A percentile compares a stretch with the other conserved stretches of the same genome.
Conservation (phyloP, 2,329 filamentous ascomycete genomes). For the Ophioceras dolichostomum region DNA sequence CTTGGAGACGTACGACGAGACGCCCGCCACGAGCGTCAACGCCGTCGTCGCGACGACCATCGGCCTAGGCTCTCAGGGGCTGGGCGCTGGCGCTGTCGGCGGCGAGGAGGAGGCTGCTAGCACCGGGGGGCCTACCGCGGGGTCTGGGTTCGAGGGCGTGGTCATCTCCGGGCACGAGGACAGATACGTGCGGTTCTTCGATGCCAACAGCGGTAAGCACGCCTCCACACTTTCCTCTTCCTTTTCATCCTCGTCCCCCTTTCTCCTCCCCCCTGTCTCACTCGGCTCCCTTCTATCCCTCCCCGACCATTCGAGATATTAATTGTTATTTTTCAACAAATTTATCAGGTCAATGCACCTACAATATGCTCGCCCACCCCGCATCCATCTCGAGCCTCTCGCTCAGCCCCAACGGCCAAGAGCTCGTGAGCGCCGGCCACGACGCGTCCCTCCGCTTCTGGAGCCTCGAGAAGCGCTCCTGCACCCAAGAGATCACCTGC, state of each 20-base stretch:
- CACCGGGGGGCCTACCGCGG: slow-evolving; percentile 64
- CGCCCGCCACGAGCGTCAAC: slow-evolving; percentile 69
- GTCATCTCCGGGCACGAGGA: slow-evolving; percentile 97
- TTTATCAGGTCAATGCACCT: slow-evolving; percentile 86
- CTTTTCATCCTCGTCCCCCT: background rate
- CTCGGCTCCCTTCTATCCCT: too few relatives aligned
- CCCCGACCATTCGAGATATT: too few relatives aligned
- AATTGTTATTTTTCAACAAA: too few relatives aligned
- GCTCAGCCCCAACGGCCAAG: slow-evolving; percentile 82
- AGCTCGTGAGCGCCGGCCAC: slow-evolving; percentile 91
- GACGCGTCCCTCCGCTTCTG: slow-evolving; percentile 94
- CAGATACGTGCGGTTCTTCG: slow-evolving; percentile 90
- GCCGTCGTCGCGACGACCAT: slow-evolving; percentile 78
- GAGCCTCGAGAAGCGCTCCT: slow-evolving; percentile 90
- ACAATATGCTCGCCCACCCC: slow-evolving; percentile 95
- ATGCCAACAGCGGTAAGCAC: slow-evolving; percentile 90
- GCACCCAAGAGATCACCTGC: slow-evolving; percentile 88
- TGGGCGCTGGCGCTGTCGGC: slow-evolving; percentile 20
- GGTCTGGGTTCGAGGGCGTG: slow-evolving; percentile 77
- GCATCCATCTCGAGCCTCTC: slow-evolving; percentile 86
- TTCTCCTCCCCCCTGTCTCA: background rate
- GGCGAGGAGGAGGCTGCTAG: slow-evolving; percentile 62
- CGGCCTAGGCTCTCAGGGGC: slow-evolving; percentile 66
- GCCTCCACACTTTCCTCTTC: background rate
- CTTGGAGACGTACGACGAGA: slow-evolving; percentile 85